Conservation (phyloP, 116 monocot genomes). For the Posidonia oceanica region DNA sequence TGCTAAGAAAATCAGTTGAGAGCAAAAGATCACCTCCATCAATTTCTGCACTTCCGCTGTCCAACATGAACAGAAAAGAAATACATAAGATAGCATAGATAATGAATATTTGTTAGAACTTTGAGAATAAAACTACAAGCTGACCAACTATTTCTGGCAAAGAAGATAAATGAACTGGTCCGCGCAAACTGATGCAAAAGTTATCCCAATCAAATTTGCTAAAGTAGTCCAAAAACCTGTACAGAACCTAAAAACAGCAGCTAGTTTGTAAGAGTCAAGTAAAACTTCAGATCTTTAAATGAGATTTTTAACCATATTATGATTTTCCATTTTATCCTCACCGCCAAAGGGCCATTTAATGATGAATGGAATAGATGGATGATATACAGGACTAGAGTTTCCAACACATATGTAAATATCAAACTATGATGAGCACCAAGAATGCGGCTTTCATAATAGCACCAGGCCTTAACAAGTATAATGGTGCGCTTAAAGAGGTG, state of each 20-base stretch:
- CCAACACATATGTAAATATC: constrained; percentile 87
- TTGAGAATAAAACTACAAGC: not conserved
- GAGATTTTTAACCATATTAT: not conserved
- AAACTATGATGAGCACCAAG: constrained; percentile 87
- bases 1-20: constrained; percentile 31
- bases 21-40: constrained; percentile 30
- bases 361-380: constrained; percentile 67
- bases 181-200: constrained; percentile 55
- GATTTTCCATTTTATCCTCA: constrained; percentile 7
- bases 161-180: constrained; percentile 48
- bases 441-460: constrained; percentile 91
- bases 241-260: constrained; percentile 44
- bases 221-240: constrained; percentile 72
- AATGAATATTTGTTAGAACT: not conserved
- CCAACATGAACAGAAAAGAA: not conserved
- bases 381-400: constrained; percentile 69
- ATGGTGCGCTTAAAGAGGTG: constrained; percentile 81
- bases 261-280: not conserved
- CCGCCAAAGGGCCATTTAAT: constrained; percentile 61
- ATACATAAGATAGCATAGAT: not conserved
- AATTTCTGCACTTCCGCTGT: constrained; percentile 37
- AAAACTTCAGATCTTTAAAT: not conserved
- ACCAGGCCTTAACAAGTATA: constrained; percentile 87
- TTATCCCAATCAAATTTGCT: constrained; percentile 82
- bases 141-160: constrained; percentile 51